A percentile compares a stretch with the other conserved stretches of the same genome.
Evolutionary conservation across 208 protist genomes (phyloP).

Genomic region (Acanthamoeba castellanii): DNA sequence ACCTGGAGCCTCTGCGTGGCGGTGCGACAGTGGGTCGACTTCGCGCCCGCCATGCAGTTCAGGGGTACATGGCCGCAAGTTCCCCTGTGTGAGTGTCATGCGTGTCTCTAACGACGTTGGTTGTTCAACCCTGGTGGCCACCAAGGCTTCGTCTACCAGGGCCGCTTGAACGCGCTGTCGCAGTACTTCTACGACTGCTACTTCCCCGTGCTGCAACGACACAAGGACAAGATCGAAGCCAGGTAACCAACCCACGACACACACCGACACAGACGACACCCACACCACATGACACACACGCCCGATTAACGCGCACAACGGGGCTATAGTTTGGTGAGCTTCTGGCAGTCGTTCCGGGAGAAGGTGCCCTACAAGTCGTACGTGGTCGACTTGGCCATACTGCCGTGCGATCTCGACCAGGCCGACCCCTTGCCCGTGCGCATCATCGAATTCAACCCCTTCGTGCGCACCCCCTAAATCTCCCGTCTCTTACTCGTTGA

Average conservation of each 20-base stretch:
- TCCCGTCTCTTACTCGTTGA: background rate
- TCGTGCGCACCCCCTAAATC: background rate
- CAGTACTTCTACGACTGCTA: conserved; percentile 26
- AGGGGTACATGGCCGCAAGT: background rate
- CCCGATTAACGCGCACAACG: too few species aligned
- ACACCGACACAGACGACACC: too few species aligned
- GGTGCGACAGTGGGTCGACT: background rate
- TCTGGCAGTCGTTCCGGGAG: background rate
- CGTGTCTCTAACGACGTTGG: too few species aligned
- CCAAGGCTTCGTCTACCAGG: background rate
- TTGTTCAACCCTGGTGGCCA: too few species aligned
- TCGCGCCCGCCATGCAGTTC: background rate
- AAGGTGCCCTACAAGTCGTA: background rate
- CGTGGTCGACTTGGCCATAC: background rate
- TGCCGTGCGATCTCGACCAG: background rate
- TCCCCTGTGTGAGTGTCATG: background rate
- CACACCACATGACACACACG: too few species aligned
- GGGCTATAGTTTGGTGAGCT: background rate
- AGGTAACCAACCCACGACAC: background rate
- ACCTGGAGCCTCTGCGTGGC: background rate
- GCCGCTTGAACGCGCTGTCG: background rate
- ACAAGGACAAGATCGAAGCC: background rate
- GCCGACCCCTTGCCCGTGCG: background rate
- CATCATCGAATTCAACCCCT: conserved; percentile 4
- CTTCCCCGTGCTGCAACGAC: background rate